A percentile compares a stretch with the other conserved stretches of the same genome.
phyloP scores from a whole-genome alignment of 2,329 filamentous ascomycete genomes.

The Trichoderma harzianum region DNA sequence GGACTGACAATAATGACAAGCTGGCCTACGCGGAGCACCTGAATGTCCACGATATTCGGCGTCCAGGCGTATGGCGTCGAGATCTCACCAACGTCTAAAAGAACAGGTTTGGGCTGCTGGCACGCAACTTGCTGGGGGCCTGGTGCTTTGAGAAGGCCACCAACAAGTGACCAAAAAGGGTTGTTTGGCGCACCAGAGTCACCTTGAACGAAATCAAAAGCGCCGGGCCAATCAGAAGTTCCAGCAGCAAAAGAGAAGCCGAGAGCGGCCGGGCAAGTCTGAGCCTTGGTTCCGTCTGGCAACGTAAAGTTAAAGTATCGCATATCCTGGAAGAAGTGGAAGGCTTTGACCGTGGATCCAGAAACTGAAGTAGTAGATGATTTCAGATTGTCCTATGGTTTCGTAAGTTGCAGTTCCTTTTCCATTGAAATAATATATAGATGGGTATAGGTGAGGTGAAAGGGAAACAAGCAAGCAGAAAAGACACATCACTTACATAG shows the following conservation, averaged over 20 bases:
- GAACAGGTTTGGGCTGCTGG: constrained; percentile 77
- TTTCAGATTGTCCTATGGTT: constrained; percentile 51
- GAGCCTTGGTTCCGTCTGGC: constrained; percentile 65
- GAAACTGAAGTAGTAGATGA: constrained; percentile 47
- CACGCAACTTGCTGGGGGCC: constrained; percentile 67
- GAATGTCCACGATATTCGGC: constrained; percentile 87
- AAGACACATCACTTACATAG: constrained; percentile 32
- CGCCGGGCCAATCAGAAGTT: constrained; percentile 85
- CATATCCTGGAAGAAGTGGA: constrained; percentile 85
- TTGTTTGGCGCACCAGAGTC: constrained; percentile 67
- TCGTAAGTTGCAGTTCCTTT: background rate
- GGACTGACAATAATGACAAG: constrained; percentile 80
- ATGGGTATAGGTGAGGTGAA: background rate
- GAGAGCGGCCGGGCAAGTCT: constrained; percentile 80
- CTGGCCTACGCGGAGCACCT: constrained; percentile 79
- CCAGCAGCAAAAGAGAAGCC: constrained; percentile 93
- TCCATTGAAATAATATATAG: background rate
- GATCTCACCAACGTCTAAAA: constrained; percentile 86
- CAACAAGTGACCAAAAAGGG: constrained; percentile 77
- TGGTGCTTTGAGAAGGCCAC: constrained; percentile 68
- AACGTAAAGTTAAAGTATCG: constrained; percentile 70
- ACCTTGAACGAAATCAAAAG: constrained; percentile 91
- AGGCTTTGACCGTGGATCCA: constrained; percentile 68
- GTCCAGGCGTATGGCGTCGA: constrained; percentile 77
- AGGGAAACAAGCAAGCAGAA: background rate